Evolutionary conservation across 73 alveolate species (phyloP), one percentile per base, ranked within the genome.

Genomic region (Breviolum minutum): DNA sequence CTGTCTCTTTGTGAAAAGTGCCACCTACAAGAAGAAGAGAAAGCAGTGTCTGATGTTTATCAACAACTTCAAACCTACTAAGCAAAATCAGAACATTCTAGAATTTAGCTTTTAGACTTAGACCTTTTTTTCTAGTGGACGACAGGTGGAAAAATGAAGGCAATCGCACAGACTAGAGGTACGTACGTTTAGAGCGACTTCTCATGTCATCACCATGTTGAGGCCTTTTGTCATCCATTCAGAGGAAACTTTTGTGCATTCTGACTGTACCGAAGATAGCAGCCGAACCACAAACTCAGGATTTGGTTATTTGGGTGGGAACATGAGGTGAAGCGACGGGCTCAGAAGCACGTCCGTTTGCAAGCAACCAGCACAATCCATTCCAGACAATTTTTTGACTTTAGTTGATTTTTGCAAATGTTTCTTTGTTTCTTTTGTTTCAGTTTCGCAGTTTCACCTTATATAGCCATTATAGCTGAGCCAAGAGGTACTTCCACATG

Each of bases 261-360:
- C 54, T 40, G 54, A 40, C 54, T 40, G 54, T 40, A 4, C 48
- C 27, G 86, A 6, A 6, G 7, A 5, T 48, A 19, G 86, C 27
- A 20, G 19, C 61, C 48, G 17, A 16, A 24, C 62, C 62, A n/a
- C 13, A 79, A 14, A 2, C 95, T 24, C 32, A 88, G 95, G 95
- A 88, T 88, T 69, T 88, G 95, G 95, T 71, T 88, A 16, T 88
- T 88, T 69, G 85, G 82, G 29, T 70, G 84, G 61, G 95, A 88
- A 60, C 95, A 88, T 66, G 95, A 88, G 71, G 95, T 88, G 85
- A 88, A 88, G 95, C 60, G 74, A n/a, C 40, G 85, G 27, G 19
- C 95, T 54, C 71, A 69, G 68, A 7, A 61, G 63, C 20, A 13
- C 40, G 12, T 26, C 8, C 26, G 40, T 17, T 13, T 8, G 19